phyloP scores from a whole-genome alignment of 768 basidiomycete species.

The Cystobasidium onofrii region DNA sequence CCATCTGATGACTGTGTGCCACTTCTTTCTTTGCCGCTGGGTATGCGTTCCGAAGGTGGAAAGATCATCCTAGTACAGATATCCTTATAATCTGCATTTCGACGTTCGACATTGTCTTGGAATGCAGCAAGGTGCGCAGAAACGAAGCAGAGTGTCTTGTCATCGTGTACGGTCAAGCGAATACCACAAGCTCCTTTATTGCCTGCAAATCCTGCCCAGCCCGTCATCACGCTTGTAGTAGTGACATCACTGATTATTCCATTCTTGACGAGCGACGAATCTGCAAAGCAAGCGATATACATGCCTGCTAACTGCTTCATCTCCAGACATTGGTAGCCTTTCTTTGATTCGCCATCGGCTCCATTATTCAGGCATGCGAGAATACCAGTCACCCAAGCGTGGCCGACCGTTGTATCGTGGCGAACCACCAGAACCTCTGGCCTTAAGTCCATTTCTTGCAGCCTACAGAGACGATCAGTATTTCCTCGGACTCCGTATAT shows the following conservation, averaged over 20 bases:
- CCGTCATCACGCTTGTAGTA: constrained; percentile 26
- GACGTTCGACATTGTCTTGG: constrained; percentile 12
- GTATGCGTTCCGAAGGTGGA: not conserved
- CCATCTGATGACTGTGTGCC: not conserved
- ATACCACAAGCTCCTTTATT: constrained; percentile 27
- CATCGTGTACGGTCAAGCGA: not conserved
- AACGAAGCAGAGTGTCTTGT: constrained; percentile 11
- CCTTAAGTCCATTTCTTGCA: constrained; percentile 28
- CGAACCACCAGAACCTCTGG: constrained; percentile 24
- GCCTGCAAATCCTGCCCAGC: constrained; percentile 29
- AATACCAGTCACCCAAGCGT: constrained; percentile 16
- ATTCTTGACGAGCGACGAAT: not conserved
- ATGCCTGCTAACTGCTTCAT: constrained; percentile 26
- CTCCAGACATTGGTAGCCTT: not conserved
- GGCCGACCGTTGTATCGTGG: constrained; percentile 10
- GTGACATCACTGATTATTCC: not conserved
- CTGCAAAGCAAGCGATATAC: constrained; percentile 22
- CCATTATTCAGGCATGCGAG: not conserved
- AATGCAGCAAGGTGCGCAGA: constrained; percentile 27
- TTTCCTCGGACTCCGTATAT: not conserved
- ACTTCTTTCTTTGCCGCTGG: not conserved
- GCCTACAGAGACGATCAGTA: not conserved
- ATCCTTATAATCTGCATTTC: constrained; percentile 20
- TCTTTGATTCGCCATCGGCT: not conserved
- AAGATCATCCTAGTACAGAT: constrained; percentile 4